Evolutionary conservation across 2,329 filamentous ascomycete species (phyloP), one percentile per base, ranked within the genome.

Genomic region (Zasmidium cellare): DNA sequence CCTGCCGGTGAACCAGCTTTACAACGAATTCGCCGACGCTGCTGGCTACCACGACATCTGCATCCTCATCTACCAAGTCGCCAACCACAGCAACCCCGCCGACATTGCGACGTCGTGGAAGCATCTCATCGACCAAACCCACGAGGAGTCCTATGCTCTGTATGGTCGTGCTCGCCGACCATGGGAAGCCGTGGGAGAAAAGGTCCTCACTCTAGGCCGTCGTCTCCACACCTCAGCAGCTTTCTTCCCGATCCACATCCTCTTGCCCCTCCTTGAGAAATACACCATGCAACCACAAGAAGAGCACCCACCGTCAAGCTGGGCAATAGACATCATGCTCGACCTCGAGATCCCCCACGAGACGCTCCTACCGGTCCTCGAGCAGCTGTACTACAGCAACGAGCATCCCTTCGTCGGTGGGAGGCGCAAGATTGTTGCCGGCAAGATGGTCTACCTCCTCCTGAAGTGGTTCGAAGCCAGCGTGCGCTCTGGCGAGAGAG

Each of bases 21-120:
- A 91, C 78, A 96, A 97, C 72, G 80, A 86, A 62, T 99, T 92
- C 69, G 91, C 92, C 55, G 92, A 97, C 70, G 88, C 91, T 69
- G 94, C 91, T 1, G 88, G 87, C 51, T 99, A 99, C 80, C 93
- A 92, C 76, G 94, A 97, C 72, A 84, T 99, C 51, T 96, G 91
- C 71, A 84, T 99, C 9, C 82, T 93, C 59, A 96, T 99, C 69
- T 97, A 92, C 79, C 89, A 96, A 73, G 85, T 89, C 1, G 93
- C 93, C 47, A 92, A 97, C 74, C 91, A 96, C 78, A 89, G 93
- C 67, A 96, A 93, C 69, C 82, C 91, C 1, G 87, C 90, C 45
- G 90, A 94, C 62, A 94, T 99, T 67, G 83, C 84, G 55, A 82
- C 87, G 44, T 96, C 91, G 2, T 99, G 94, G 94, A 82, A 87